Evolutionary conservation across 768 basidiomycete genomes (phyloP).

Genomic region (Psilocybe subaeruginosa): DNA sequence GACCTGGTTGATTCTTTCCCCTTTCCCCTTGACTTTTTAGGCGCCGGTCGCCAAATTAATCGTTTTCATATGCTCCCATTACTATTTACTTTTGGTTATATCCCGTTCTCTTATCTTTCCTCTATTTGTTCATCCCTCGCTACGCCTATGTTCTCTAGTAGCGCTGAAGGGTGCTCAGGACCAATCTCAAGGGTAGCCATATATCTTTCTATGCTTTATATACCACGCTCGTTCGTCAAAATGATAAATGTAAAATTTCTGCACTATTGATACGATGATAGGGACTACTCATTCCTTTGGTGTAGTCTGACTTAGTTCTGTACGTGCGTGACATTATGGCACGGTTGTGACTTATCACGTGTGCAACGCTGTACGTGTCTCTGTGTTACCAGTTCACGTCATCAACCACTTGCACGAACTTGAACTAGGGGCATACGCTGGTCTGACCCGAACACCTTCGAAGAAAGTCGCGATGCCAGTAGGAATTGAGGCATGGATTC

Average conservation of each 20-base stretch:
- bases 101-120: background rate
- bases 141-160: background rate
- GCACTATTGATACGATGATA: too few relatives aligned
- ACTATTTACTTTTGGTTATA: background rate
- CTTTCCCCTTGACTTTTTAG: background rate
- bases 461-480: constrained; percentile 59
- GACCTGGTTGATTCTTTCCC: background rate
- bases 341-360: too few relatives aligned
- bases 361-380: too few relatives aligned
- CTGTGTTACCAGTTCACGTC: background rate
- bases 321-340: too few relatives aligned
- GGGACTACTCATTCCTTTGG: too few relatives aligned
- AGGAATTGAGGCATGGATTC: constrained; percentile 89
- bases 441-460: background rate
- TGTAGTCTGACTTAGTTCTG: too few relatives aligned
- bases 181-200: background rate
- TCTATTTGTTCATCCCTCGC: too few relatives aligned
- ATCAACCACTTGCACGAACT: background rate
- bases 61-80: constrained; percentile 7
- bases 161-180: background rate
- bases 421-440: background rate
- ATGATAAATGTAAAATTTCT: too few relatives aligned
- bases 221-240: constrained; percentile 1
- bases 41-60: constrained; percentile 15
- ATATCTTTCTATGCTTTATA: background rate